Percentiles rank a stretch among this genome's conserved stretches.
Evolutionary conservation across 495 filamentous ascomycete genomes (phyloP).

Genomic region (Daldinia caldariorum): DNA sequence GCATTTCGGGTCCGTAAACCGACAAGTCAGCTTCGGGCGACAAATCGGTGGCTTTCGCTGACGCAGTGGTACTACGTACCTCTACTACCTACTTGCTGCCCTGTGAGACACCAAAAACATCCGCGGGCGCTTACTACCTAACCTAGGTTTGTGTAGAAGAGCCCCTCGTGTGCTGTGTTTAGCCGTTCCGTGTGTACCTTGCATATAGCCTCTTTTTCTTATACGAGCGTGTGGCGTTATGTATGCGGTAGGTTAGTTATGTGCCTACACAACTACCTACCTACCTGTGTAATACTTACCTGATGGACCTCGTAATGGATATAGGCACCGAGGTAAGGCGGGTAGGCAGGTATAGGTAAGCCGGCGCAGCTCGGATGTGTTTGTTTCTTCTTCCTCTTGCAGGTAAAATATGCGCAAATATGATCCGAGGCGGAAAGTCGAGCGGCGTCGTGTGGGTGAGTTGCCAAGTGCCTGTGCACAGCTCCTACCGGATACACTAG

Average conservation of each 20-base stretch:
- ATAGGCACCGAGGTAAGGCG: too few relatives aligned
- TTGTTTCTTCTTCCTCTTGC: too few relatives aligned
- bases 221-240: neutral
- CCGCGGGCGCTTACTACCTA: conserved; percentile 1
- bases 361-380: too few relatives aligned
- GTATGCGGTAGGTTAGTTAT: neutral
- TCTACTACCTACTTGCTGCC: neutral
- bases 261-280: neutral
- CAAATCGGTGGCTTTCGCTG: neutral
- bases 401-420: too few relatives aligned
- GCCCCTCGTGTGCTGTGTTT: neutral
- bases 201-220: neutral
- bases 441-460: too few relatives aligned
- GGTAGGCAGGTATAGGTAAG: neutral
- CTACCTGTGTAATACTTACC: too few relatives aligned
- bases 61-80: neutral
- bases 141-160: too few relatives aligned
- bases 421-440: too few relatives aligned
- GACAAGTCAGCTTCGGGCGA: neutral
- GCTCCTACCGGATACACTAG: too few relatives aligned
- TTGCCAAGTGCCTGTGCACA: too few relatives aligned
- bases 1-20: neutral
- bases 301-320: too few relatives aligned
- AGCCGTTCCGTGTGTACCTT: neutral
- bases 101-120: neutral